Evolutionary conservation across 129 eudicot species (phyloP).

Genomic region (Pittosporum tobira): DNA sequence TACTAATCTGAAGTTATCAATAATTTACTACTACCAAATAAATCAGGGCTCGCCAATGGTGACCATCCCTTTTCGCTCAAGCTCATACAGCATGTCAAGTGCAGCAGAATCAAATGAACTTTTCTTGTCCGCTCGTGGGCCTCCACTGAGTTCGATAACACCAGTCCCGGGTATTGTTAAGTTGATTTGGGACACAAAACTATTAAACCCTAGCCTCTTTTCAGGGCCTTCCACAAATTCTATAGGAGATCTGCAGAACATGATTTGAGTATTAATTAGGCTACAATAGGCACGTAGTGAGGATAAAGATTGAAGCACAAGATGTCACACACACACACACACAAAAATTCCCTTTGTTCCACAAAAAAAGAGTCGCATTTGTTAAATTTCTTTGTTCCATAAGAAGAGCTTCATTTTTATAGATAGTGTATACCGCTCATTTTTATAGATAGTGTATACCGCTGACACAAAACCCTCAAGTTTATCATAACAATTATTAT

Average conservation of each 20-base stretch:
- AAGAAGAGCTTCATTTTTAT: too few species aligned
- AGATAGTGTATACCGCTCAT: too few species aligned
- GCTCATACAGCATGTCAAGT: conserved; percentile 51
- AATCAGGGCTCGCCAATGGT: conserved; percentile 21
- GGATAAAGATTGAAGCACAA: too few species aligned
- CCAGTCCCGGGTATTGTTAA: conserved; percentile 62
- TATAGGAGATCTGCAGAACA: conserved; percentile 37
- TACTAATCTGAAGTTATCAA: neutral
- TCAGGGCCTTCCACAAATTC: conserved; percentile 49
- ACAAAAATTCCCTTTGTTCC: too few species aligned
- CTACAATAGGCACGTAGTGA: too few species aligned
- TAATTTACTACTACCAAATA: neutral
- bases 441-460: too few species aligned
- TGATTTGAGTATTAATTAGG: neutral
- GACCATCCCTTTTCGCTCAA: conserved; percentile 41
- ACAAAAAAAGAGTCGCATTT: too few species aligned
- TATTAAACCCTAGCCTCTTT: conserved; percentile 37
- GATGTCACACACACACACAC: too few species aligned
- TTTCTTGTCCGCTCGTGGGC: conserved; percentile 70
- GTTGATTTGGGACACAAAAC: conserved; percentile 45
- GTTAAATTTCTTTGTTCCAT: too few species aligned
- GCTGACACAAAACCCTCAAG: too few species aligned
- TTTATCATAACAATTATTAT: too few species aligned
- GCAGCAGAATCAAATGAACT: conserved; percentile 83
- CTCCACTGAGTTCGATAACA: conserved; percentile 42